Conservation (phyloP, 1,284 basidiomycete genomes). For the Xanthoconium separans region DNA sequence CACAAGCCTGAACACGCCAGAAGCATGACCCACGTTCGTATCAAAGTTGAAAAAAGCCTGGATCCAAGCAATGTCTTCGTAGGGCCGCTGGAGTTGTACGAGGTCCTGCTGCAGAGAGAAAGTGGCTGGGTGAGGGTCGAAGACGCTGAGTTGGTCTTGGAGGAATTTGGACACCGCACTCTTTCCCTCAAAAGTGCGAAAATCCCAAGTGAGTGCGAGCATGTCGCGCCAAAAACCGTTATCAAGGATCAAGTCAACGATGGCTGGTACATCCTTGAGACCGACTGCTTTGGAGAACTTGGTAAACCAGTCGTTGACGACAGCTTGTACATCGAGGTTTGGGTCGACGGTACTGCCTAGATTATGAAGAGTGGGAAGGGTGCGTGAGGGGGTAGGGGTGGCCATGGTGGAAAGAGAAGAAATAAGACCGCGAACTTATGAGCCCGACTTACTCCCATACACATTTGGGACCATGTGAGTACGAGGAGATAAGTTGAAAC, state of each 20-base stretch:
- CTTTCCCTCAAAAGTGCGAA: constrained; percentile 55
- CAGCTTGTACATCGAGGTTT: constrained; percentile 14
- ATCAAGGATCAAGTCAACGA: constrained; percentile 37
- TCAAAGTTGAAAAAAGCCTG: constrained; percentile 51
- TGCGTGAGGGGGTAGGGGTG: neutral
- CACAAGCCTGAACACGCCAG: constrained; percentile 53
- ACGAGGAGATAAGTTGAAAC: neutral
- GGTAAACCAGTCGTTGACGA: constrained; percentile 24
- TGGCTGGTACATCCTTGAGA: constrained; percentile 19
- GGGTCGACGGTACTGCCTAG: constrained; percentile 22
- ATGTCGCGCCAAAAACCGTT: constrained; percentile 59
- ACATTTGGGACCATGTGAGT: neutral
- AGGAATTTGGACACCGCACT: constrained; percentile 43
- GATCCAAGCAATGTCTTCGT: constrained; percentile 54
- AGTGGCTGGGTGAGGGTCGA: constrained; percentile 21
- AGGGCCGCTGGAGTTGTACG: constrained; percentile 38
- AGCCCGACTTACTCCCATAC: neutral
- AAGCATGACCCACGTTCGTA: constrained; percentile 45
- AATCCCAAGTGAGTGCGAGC: constrained; percentile 60
- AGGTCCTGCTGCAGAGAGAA: constrained; percentile 25
- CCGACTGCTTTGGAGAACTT: constrained; percentile 23
- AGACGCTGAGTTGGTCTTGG: constrained; percentile 40
- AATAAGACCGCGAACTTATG: neutral
- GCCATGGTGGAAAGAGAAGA: constrained; percentile 10
- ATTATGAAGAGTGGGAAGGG: constrained; percentile 25